Base-by-base conservation (phyloP, 2,329 filamentous ascomycete genomes). In the Berkeleyomyces basicola region DNA sequence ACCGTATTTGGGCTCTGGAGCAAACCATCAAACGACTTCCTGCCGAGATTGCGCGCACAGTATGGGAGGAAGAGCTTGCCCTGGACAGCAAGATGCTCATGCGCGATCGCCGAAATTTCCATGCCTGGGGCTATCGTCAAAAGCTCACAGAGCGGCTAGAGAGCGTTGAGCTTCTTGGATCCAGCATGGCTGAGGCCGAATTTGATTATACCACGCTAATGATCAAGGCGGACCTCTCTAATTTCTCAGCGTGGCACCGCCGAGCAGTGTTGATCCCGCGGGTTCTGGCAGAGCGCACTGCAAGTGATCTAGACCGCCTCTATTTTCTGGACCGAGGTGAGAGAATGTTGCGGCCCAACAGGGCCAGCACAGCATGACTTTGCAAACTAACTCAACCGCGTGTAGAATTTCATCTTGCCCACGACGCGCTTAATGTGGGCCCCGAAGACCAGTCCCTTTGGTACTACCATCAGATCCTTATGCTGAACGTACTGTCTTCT, bases 221-320 rank as follows among this genome's bases (percentile, higher is more conserved):
- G 89, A 90, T 96, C 68, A 77, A 80, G 47, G 76, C 74, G n/a
- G 88, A 95, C 68, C 77, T 99, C 58, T 95, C 88, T 47, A 99
- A 99, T 72, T 99, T 97, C 72, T 96, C 90, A 3, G 93, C 93
- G 1, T 97, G 93, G 92, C 93, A 99, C 71, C 87, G 87, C 70
- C 84, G 93, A 60, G 90, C 87, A 67, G 88, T 88, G 70, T 78
- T 97, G 31, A 93, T 96, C 62, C 83, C 88, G 49, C 80, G 82
- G 47, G 74, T 96, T 23, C 76, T 97, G 59, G 74, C 82, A 16
- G 88, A 95, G 72, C 81, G 88, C 58, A 73, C 77, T 0, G 86
- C 88, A 1, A 80, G 82, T 65, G 78, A 82, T 58, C 74, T 72
- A 23, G 80, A 82, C 58, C 80, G 93, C 62, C 81, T 78, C 68